Evolutionary conservation across 208 protist genomes (phyloP).

Genomic region (Leishmania tarentolae): DNA sequence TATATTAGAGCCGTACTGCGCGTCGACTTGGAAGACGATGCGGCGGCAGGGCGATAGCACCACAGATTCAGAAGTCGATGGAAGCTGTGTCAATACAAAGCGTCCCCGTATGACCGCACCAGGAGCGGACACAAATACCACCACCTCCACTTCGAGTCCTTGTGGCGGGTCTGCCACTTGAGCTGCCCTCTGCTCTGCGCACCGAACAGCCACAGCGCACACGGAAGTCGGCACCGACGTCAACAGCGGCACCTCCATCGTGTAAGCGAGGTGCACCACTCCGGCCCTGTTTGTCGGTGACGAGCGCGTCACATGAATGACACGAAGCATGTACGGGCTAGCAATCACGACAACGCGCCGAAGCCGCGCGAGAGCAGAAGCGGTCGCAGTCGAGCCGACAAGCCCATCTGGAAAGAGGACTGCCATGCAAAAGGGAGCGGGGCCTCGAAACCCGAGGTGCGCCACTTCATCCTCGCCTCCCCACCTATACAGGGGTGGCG

Average conservation of each 20-base stretch:
- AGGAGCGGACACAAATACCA: slow-evolving; percentile 23
- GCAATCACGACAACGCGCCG: slow-evolving; percentile 46
- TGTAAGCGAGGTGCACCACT: slow-evolving; percentile 36
- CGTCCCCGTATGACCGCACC: slow-evolving; percentile 20
- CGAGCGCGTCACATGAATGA: slow-evolving; percentile 33
- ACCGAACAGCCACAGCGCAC: slow-evolving; percentile 26
- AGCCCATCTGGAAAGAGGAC: slow-evolving; percentile 10
- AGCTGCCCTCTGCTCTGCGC: not conserved
- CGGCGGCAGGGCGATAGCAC: not conserved
- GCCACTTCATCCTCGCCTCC: slow-evolving; percentile 5
- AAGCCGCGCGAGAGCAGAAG: not conserved
- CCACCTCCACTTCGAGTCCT: slow-evolving; percentile 7
- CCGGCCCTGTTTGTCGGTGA: not conserved
- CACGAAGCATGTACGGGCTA: slow-evolving; percentile 49
- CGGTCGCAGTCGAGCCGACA: not conserved
- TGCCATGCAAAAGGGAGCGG: slow-evolving; percentile 24
- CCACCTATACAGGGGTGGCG: slow-evolving; percentile 33
- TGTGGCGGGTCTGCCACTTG: not conserved
- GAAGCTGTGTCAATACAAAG: slow-evolving; percentile 8
- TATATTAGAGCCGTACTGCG: slow-evolving; percentile 12
- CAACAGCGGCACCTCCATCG: slow-evolving; percentile 48
- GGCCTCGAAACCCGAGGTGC: slow-evolving; percentile 16
- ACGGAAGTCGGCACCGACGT: slow-evolving; percentile 43
- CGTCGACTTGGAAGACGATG: slow-evolving; percentile 7
- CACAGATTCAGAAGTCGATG: not conserved